phyloP scores from a whole-genome alignment of 1,139 yeast species.

The Zygotorulaspora mrakii region DNA sequence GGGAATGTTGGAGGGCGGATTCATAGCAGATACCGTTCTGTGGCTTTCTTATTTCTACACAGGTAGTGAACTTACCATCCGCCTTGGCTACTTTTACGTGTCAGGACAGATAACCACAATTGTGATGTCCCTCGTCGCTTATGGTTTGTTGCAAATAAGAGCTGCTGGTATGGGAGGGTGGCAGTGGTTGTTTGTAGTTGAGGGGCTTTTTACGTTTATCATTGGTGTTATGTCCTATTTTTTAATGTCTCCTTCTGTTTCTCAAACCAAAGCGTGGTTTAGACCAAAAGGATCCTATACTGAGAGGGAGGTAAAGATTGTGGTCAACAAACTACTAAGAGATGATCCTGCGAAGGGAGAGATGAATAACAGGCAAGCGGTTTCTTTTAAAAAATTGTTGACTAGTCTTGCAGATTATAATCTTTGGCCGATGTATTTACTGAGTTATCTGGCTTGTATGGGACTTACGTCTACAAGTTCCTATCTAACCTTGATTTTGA shows the following conservation, averaged over 20 bases:
- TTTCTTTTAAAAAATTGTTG: slow-evolving; percentile 40
- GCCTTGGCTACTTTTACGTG: slow-evolving; percentile 50
- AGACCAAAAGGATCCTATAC: slow-evolving; percentile 58
- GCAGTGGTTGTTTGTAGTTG: slow-evolving; percentile 59
- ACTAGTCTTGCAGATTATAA: slow-evolving; percentile 49
- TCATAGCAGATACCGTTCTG: slow-evolving; percentile 49
- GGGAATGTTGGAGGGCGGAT: slow-evolving; percentile 53
- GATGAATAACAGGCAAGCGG: slow-evolving; percentile 58
- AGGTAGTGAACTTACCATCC: slow-evolving; percentile 44
- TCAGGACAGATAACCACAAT: slow-evolving; percentile 32
- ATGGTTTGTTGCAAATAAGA: slow-evolving; percentile 44
- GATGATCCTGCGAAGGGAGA: slow-evolving; percentile 68
- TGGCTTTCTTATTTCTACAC: slow-evolving; percentile 56
- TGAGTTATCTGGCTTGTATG: slow-evolving; percentile 40
- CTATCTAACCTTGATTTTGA: slow-evolving; percentile 52
- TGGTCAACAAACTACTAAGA: slow-evolving; percentile 56
- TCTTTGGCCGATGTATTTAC: slow-evolving; percentile 55
- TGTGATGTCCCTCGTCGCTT: slow-evolving; percentile 42
- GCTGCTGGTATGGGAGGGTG: slow-evolving; percentile 41
- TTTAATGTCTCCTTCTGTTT: slow-evolving; percentile 54
- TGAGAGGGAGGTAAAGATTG: slow-evolving; percentile 54
- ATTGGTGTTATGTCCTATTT: slow-evolving; percentile 50
- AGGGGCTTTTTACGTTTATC: slow-evolving; percentile 49
- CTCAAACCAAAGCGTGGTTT: slow-evolving; percentile 45
- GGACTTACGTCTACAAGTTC: slow-evolving; percentile 42